Base-by-base conservation (phyloP, 1,284 basidiomycete species). In the Xerocomus cyaneibrunnescens region DNA sequence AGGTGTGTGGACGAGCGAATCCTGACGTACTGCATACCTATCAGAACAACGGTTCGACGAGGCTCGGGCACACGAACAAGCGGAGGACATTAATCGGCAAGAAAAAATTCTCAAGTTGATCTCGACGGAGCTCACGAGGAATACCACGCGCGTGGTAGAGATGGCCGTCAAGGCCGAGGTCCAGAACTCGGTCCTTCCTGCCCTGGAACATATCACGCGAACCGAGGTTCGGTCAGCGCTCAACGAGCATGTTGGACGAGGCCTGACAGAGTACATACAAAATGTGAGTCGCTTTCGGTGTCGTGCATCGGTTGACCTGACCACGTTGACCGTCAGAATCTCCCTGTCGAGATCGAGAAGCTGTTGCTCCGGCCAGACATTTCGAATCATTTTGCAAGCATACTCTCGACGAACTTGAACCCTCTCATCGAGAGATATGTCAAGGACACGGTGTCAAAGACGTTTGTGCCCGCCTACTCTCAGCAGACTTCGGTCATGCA, bases 101-200 rank as follows among this genome's bases (percentile, higher is more conserved):
- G 90, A 93, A 71, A 90, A 87, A 69, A 87, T 92, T 55, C 73
- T 92, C 62, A 91, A 91, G 72, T 74, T 92, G 38, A 91, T 92
- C 59, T 91, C 89, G 16, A 89, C 80, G 2, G 88, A 92, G 67
- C 74, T 92, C 48, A 91, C 87, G 7, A 83, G 84, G 72, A 92
- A 92, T 62, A 92, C 89, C 7, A 89, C 87, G 7, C 80, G 87
- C 12, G 87, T 92, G 36, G 89, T 93, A 38, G 89, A 92, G 71
- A 78, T 84, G 74, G 89, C 89, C 9, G 85, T 93, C 61, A 90
- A 89, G 73, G 76, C 74, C 47, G 88, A 92, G 67, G 84, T 92
- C 13, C 86, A 87, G 64, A 84, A 78, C 60, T 89, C 87, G 0
- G 88, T 93, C 13, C 73, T 92, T 16, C 90, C 89, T 12, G 81